Evolutionary conservation across 129 eudicot species (phyloP).

Genomic region (Helichrysum umbraculigerum): DNA sequence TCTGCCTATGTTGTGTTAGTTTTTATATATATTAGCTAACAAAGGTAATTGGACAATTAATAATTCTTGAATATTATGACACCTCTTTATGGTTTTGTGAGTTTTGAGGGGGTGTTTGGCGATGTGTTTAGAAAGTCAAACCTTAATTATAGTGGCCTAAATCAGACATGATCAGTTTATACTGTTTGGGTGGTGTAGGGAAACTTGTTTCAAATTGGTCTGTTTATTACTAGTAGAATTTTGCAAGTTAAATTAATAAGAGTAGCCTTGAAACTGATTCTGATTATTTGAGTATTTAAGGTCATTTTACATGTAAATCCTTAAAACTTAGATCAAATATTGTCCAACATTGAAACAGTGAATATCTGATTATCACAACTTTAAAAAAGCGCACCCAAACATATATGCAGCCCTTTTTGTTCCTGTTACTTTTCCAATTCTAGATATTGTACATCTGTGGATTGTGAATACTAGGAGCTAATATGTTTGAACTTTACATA

Average conservation of each 20-base stretch:
- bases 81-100: neutral
- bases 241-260: too few relatives aligned
- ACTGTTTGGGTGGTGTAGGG: neutral
- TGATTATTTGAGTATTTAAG: neutral
- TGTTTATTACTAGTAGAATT: too few relatives aligned
- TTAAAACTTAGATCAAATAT: neutral
- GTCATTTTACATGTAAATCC: neutral
- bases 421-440: neutral
- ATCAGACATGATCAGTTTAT: neutral
- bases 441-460: neutral
- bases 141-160: too few relatives aligned
- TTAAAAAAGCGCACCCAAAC: neutral
- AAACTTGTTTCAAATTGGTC: neutral
- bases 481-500: neutral
- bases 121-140: neutral
- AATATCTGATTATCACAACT: neutral
- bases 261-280: neutral
- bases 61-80: neutral
- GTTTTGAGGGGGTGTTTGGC: neutral
- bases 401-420: neutral
- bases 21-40: slow-evolving; percentile 40
- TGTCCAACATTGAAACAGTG: neutral
- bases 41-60: slow-evolving; percentile 39
- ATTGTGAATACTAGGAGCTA: neutral
- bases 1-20: neutral